Percentiles rank a stretch among this genome's conserved stretches.
Conservation (phyloP, 2,329 filamentous ascomycete genomes). For the Ophiocordyceps unilateralis region DNA sequence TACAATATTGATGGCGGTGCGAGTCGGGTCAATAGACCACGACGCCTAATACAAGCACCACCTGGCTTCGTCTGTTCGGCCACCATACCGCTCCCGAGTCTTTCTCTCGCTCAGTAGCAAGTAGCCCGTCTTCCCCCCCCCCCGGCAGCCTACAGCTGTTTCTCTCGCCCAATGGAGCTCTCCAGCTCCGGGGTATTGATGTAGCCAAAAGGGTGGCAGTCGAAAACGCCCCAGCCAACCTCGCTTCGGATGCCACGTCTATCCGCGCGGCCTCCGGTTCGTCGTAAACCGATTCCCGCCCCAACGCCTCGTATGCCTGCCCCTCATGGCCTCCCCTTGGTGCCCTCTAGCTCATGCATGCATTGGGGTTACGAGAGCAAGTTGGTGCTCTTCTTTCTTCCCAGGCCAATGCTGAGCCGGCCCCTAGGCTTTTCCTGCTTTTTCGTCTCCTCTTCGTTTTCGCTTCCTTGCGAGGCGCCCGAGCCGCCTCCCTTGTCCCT, state of each 20-base stretch:
- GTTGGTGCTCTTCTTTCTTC: conserved; percentile 48
- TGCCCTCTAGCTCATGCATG: not conserved
- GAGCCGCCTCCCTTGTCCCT: conserved; percentile 26
- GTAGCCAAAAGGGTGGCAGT: not conserved
- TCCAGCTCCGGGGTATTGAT: not conserved
- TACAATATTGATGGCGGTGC: not conserved
- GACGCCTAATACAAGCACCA: not conserved
- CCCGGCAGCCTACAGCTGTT: not conserved
- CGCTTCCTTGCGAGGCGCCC: conserved; percentile 8
- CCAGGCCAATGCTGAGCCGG: conserved; percentile 48
- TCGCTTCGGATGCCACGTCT: not conserved
- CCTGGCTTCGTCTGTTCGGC: not conserved
- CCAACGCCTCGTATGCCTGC: not conserved
- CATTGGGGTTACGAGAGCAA: not conserved
- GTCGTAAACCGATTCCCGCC: not conserved
- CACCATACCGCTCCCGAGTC: not conserved
- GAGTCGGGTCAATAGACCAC: not conserved
- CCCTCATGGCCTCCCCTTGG: not conserved
- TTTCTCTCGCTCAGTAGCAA: not conserved
- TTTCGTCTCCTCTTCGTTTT: conserved; percentile 15
- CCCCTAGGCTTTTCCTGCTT: conserved; percentile 40
- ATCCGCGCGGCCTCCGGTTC: not conserved
- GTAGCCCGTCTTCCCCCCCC: no score
- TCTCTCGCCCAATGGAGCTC: not conserved
- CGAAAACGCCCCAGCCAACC: not conserved